These are phyloP conservation scores for Picea engelmannii DNA, from an alignment of 83 land plant species.

Conservation along the genomic window DNA sequence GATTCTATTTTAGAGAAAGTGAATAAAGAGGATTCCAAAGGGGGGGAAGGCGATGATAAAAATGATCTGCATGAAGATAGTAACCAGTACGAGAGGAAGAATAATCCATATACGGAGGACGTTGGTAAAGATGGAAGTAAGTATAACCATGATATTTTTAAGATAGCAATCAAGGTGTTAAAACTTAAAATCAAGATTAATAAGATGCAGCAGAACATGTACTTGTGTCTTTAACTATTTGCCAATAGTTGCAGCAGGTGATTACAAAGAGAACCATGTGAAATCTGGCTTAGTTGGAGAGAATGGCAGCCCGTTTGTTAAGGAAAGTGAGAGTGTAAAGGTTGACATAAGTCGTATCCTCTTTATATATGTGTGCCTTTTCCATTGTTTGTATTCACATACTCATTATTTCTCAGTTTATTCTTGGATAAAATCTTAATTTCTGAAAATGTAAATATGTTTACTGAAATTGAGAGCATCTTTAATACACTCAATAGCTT, in stretches of 20 bases:
- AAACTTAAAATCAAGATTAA: background rate
- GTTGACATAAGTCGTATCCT: background rate
- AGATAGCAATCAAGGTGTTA: background rate
- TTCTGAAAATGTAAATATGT: background rate
- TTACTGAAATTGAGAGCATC: background rate
- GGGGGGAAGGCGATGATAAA: background rate
- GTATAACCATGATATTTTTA: background rate
- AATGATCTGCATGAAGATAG: background rate
- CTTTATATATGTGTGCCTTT: background rate
- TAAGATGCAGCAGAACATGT: background rate
- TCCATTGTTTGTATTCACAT: background rate
- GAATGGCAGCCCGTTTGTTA: background rate
- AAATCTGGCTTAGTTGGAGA: background rate
- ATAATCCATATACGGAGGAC: background rate
- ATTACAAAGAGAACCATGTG: background rate
- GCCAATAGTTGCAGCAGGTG: background rate
- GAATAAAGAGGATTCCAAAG: background rate
- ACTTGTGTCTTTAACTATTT: background rate
- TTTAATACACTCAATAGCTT: background rate
- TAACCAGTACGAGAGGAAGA: background rate
- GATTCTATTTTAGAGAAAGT: background rate
- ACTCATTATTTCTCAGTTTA: background rate
- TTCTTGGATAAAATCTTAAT: background rate
- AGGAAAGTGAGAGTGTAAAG: background rate
- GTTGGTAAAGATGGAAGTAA: background rate